These are phyloP conservation scores for Tulasnella sp. DNA, from an alignment of 768 basidiomycete species.

Conservation along the genomic window DNA sequence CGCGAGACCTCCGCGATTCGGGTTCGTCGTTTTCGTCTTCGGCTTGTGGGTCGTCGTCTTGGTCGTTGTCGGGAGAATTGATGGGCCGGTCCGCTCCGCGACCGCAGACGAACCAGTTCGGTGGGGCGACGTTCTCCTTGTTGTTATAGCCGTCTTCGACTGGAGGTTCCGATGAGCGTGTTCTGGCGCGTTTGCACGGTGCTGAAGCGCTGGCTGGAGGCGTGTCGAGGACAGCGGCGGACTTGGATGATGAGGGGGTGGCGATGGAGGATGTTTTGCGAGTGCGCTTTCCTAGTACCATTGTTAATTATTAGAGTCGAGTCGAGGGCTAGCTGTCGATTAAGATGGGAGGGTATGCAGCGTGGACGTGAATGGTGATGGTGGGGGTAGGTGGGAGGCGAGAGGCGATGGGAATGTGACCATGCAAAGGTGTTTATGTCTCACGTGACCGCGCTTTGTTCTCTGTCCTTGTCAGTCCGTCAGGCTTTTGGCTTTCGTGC, in stretches of 20 bases:
- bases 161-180: background rate
- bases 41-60: background rate
- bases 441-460: constrained; percentile 1
- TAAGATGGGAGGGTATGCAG: background rate
- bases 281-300: constrained; percentile 9
- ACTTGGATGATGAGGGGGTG: background rate
- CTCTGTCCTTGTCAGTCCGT: background rate
- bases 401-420: background rate
- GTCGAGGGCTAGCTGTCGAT: constrained; percentile 1
- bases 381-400: background rate
- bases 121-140: constrained; percentile 8
- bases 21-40: background rate
- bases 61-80: background rate
- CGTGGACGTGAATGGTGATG: background rate
- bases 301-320: background rate
- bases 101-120: constrained; percentile 11
- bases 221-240: background rate
- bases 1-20: background rate
- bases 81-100: background rate
- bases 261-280: constrained; percentile 1
- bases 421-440: background rate
- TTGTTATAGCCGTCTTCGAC: background rate
- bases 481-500: background rate
- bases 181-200: constrained; percentile 8
- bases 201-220: constrained; percentile 3